Conservation (phyloP, 1,284 basidiomycete genomes). For the Leccinum subrobustum region DNA sequence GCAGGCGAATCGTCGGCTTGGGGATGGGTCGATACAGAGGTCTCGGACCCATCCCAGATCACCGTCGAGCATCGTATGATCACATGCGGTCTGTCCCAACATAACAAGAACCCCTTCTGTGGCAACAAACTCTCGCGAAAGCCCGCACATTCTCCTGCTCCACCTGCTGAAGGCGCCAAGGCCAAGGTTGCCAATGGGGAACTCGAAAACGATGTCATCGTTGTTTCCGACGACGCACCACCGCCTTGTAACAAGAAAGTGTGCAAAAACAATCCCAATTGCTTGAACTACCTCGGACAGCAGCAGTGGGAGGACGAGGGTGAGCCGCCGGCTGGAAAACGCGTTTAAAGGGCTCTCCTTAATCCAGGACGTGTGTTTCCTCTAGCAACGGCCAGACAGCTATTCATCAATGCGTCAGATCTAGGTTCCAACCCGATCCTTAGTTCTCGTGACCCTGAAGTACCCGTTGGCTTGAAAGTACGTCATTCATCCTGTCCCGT, state of each 20-base stretch:
- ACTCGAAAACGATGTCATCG: conserved; percentile 59
- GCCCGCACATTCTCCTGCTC: conserved; percentile 11
- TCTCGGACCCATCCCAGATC: conserved; percentile 53
- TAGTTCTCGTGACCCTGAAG: conserved; percentile 47
- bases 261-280: conserved; percentile 77
- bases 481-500: conserved; percentile 7
- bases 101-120: conserved; percentile 50
- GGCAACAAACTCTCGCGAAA: conserved; percentile 48
- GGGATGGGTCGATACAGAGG: conserved; percentile 77
- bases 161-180: conserved; percentile 4
- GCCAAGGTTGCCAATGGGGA: conserved; percentile 35
- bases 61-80: conserved; percentile 60
- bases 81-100: conserved; percentile 63
- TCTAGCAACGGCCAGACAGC: conserved; percentile 50
- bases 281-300: conserved; percentile 83
- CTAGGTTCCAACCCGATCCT: conserved; percentile 54
- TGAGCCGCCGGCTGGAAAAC: conserved; percentile 28
- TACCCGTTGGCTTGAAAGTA: conserved; percentile 82
- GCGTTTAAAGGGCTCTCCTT: conserved; percentile 12
- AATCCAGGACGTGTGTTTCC: conserved; percentile 14
- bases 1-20: conserved; percentile 53
- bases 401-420: conserved; percentile 53
- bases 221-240: conserved; percentile 66
- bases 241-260: conserved; percentile 55
- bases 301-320: conserved; percentile 72